Percentiles rank a stretch among this genome's conserved stretches.
Conservation (phyloP, 2,329 filamentous ascomycete species). For the Xylaria polymorpha region DNA sequence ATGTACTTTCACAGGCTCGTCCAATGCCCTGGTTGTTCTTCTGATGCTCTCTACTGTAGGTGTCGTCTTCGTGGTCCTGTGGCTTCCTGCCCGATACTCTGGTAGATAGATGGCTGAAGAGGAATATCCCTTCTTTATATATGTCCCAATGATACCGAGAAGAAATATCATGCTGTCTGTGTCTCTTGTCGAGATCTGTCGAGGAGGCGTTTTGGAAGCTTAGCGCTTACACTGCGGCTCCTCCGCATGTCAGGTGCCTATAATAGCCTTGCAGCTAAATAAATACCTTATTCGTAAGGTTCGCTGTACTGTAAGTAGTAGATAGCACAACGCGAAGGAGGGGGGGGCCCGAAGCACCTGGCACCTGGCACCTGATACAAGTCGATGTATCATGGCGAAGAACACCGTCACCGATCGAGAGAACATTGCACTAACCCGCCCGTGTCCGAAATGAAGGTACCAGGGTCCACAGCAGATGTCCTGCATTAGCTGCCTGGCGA, state of each 20-base stretch:
- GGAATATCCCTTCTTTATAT: not conserved
- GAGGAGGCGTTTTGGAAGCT: not conserved
- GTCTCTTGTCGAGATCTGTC: not conserved
- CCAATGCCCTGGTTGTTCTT: slow-evolving; percentile 8
- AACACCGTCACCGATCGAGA: slow-evolving; percentile 17
- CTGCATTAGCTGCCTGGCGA: slow-evolving; percentile 26
- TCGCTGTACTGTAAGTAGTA: not conserved
- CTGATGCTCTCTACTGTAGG: not conserved
- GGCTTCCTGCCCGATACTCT: not conserved
- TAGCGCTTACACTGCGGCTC: slow-evolving; percentile 17
- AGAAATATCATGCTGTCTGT: not conserved
- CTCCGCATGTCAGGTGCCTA: slow-evolving; percentile 4
- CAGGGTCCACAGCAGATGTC: slow-evolving; percentile 32
- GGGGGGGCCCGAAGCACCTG: slow-evolving; percentile 7
- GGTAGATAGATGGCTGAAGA: not conserved
- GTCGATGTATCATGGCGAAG: slow-evolving; percentile 22
- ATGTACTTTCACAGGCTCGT: slow-evolving; percentile 21
- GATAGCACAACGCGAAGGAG: slow-evolving; percentile 6
- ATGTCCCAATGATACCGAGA: not conserved
- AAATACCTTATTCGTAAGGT: too few relatives aligned
- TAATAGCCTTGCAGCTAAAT: slow-evolving; percentile 15
- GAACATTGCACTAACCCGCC: slow-evolving; percentile 19
- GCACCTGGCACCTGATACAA: slow-evolving; percentile 25
- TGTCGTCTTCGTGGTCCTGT: not conserved
- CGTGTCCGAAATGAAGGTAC: slow-evolving; percentile 37